Conservation (phyloP, 805 yeast species). For the Starmerella geochares region DNA sequence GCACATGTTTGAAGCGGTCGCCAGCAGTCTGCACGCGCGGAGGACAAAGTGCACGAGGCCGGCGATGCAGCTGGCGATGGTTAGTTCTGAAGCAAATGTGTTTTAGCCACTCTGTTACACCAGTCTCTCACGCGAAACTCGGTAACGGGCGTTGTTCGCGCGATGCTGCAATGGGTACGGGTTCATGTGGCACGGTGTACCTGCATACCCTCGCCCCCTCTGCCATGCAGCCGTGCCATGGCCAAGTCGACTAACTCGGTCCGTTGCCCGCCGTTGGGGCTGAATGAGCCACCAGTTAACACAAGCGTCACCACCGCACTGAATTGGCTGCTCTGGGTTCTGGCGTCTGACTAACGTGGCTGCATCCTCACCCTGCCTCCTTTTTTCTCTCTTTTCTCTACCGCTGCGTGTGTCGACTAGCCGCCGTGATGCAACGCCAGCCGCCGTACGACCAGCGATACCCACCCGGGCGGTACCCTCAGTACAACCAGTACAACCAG, state of each 20-base stretch:
- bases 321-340: not conserved
- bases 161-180: too few species aligned
- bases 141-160: too few species aligned
- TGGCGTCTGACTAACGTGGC: conserved; percentile 8
- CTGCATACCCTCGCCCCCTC: conserved; percentile 10
- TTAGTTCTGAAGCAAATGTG: too few species aligned
- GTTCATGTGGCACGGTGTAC: conserved; percentile 3
- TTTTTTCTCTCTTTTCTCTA: conserved; percentile 9
- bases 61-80: too few species aligned
- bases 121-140: too few species aligned
- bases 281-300: not conserved
- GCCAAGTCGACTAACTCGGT: not conserved
- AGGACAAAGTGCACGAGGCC: too few species aligned
- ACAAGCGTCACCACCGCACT: not conserved
- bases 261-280: not conserved
- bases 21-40: not conserved
- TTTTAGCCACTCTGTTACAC: too few species aligned
- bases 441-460: conserved; percentile 18
- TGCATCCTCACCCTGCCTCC: conserved; percentile 6
- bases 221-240: conserved; percentile 1
- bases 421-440: conserved; percentile 13
- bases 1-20: not conserved
- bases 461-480: conserved; percentile 9
- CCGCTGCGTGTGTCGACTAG: not conserved
- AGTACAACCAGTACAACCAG: conserved; percentile 4